A percentile compares a stretch with the other conserved stretches of the same genome.
These are phyloP conservation scores for Fraxinus xanthoxyloides DNA, from an alignment of 305 asterid species.

Conservation along the genomic window DNA sequence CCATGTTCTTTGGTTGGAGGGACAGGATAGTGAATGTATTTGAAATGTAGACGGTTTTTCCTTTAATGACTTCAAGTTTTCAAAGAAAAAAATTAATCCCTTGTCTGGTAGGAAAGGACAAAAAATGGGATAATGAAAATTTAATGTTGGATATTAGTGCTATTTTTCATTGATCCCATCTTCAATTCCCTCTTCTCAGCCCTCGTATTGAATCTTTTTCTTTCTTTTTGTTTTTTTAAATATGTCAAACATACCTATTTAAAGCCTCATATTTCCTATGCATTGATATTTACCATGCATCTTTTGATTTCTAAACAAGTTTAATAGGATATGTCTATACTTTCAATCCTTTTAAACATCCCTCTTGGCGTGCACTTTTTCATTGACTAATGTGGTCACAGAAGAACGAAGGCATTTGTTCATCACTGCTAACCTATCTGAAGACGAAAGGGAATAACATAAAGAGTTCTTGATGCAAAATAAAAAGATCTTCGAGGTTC, in stretches of 20 bases:
- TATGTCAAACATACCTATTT: neutral
- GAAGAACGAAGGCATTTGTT: neutral
- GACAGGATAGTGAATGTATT: neutral
- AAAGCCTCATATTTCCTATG: neutral
- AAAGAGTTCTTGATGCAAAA: neutral
- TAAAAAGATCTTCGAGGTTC: neutral
- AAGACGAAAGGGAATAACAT: neutral
- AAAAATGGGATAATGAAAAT: neutral
- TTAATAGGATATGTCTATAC: neutral
- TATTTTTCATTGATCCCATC: neutral
- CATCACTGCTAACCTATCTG: neutral
- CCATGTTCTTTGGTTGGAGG: neutral
- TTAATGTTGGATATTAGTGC: neutral
- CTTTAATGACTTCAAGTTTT: neutral
- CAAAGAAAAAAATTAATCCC: neutral
- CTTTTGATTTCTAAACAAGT: slow-evolving; percentile 12
- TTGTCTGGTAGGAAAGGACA: neutral
- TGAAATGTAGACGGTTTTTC: neutral
- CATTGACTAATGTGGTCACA: neutral
- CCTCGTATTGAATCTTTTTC: neutral
- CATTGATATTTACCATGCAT: neutral
- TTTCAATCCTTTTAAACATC: slow-evolving; percentile 3
- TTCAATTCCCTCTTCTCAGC: neutral
- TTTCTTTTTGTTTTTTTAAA: neutral
- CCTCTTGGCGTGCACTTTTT: slow-evolving; percentile 1